Evolutionary conservation across 2,329 filamentous ascomycete genomes (phyloP).

Genomic region (Beauveria sp.): DNA sequence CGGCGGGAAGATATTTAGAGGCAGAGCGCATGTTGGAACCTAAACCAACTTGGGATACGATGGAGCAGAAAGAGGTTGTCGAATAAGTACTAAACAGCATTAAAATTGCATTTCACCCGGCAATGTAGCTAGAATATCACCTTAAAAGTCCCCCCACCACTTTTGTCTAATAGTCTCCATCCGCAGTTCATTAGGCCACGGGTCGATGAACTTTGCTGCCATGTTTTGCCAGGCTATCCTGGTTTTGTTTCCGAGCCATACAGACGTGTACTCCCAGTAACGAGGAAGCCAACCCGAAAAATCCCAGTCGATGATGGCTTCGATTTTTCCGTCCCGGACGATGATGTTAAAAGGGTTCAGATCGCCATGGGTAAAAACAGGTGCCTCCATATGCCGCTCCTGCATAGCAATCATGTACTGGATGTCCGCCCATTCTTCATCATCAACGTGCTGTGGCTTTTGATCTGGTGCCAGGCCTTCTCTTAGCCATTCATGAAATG

Average conservation of each 20-base stretch:
- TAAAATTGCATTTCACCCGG: no score
- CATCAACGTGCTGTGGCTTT: slow-evolving; percentile 16
- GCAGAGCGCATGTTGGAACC: no score
- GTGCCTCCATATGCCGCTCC: slow-evolving; percentile 12
- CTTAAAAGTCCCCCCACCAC: slow-evolving; percentile 8
- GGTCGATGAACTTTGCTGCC: not conserved
- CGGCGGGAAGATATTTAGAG: no score
- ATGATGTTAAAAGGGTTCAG: slow-evolving; percentile 23
- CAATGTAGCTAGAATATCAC: no score
- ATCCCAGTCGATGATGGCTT: slow-evolving; percentile 24
- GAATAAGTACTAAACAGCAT: no score
- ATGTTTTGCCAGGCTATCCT: slow-evolving; percentile 1
- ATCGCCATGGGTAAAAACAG: slow-evolving; percentile 24
- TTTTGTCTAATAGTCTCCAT: slow-evolving; percentile 6
- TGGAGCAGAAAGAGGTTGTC: no score
- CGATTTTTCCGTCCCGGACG: slow-evolving; percentile 18
- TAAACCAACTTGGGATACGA: no score
- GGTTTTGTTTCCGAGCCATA: not conserved
- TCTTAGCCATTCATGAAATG: slow-evolving; percentile 26
- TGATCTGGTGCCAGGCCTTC: slow-evolving; percentile 20
- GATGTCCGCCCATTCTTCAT: slow-evolving; percentile 18
- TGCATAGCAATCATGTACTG: slow-evolving; percentile 20
- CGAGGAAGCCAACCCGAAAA: slow-evolving; percentile 28
- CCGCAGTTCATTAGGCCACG: not conserved
- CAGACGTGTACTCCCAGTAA: slow-evolving; percentile 24